These are phyloP conservation scores for Penicillium desertorum DNA, from an alignment of 495 filamentous ascomycete species.

Conservation along the genomic window DNA sequence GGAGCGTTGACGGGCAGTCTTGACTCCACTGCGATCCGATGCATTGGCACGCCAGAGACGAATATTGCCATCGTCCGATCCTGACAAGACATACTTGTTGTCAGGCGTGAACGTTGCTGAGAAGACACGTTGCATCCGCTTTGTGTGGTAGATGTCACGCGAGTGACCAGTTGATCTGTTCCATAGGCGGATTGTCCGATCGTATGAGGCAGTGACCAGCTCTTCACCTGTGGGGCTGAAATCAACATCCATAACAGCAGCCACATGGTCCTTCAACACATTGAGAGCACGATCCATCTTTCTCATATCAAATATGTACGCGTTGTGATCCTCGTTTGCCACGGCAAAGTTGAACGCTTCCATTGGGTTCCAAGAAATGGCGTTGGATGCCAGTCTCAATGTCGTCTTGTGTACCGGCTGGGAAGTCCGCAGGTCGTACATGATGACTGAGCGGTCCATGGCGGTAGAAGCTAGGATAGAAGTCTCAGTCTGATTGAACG, in stretches of 20 bases:
- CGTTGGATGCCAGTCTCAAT: conserved; percentile 78
- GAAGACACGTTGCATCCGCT: conserved; percentile 98
- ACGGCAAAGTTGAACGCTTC: conserved; percentile 90
- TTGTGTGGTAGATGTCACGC: conserved; percentile 93
- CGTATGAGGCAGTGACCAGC: conserved; percentile 87
- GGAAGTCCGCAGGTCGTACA: conserved; percentile 87
- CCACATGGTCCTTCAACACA: conserved; percentile 93
- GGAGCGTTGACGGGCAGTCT: conserved; percentile 76
- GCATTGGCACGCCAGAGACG: conserved; percentile 89
- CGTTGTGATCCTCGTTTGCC: conserved; percentile 77
- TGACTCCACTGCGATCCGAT: conserved; percentile 80
- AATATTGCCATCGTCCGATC: conserved; percentile 90
- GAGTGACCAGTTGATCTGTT: conserved; percentile 76
- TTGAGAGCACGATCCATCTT: conserved; percentile 81
- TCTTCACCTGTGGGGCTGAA: conserved; percentile 94
- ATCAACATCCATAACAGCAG: conserved; percentile 95
- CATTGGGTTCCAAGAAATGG: conserved; percentile 93
- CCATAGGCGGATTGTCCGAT: conserved; percentile 78
- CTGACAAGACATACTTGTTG: conserved; percentile 80
- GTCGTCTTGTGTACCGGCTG: conserved; percentile 77
- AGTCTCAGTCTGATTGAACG: conserved; percentile 93
- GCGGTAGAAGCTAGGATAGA: conserved; percentile 81
- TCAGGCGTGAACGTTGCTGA: conserved; percentile 81
- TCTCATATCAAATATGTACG: conserved; percentile 84
- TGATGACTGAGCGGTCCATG: conserved; percentile 79